Evolutionary conservation across 257 asterid species (phyloP).

Genomic region (Scutellaria galericulata): DNA sequence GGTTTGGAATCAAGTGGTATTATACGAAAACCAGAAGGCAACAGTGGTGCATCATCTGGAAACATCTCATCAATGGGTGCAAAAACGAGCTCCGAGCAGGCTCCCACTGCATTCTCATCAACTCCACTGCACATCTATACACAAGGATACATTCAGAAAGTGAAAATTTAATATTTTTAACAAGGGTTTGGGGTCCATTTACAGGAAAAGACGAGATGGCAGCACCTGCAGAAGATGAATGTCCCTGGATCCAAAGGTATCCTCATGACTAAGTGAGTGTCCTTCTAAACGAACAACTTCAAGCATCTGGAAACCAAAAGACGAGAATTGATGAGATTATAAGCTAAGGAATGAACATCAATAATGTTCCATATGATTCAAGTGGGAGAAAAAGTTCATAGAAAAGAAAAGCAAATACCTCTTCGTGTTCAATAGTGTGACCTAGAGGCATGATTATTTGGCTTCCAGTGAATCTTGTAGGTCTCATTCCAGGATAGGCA

Average conservation of each 20-base stretch:
- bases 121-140: slow-evolving; percentile 81
- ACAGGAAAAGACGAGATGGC: neutral
- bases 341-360: neutral
- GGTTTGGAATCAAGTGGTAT: slow-evolving; percentile 79
- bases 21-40: slow-evolving; percentile 92
- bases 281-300: slow-evolving; percentile 90
- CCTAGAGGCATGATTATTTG: slow-evolving; percentile 92
- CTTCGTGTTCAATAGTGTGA: slow-evolving; percentile 88
- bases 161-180: slow-evolving; percentile 15
- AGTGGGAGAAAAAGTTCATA: neutral
- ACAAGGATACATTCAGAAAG: slow-evolving; percentile 26
- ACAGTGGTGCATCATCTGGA: slow-evolving; percentile 78
- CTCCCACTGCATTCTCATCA: slow-evolving; percentile 81
- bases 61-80: slow-evolving; percentile 94
- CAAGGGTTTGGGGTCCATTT: slow-evolving; percentile 11
- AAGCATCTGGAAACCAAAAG: slow-evolving; percentile 58
- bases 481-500: slow-evolving; percentile 68
- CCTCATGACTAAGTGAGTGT: slow-evolving; percentile 64
- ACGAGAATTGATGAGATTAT: neutral
- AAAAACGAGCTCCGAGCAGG: slow-evolving; percentile 86
- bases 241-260: slow-evolving; percentile 71
- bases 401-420: slow-evolving; percentile 47
- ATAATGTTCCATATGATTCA: neutral
- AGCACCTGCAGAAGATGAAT: slow-evolving; percentile 81
- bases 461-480: slow-evolving; percentile 81